These are phyloP conservation scores for Lasiosphaeriaceae sp. DNA, from an alignment of 495 filamentous ascomycete genomes.

Conservation along the genomic window DNA sequence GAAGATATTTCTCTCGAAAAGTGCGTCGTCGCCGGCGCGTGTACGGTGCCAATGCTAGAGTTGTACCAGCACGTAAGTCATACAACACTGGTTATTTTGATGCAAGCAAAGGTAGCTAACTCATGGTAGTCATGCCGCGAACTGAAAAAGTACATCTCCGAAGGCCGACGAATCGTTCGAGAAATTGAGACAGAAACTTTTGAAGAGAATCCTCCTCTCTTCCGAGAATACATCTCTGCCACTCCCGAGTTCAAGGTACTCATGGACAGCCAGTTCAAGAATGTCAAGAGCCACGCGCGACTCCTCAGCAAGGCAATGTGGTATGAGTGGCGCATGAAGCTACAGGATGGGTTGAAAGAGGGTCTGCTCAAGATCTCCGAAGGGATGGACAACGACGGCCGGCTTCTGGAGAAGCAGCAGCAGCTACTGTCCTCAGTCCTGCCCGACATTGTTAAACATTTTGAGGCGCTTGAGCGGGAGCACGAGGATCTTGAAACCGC, in stretches of 20 bases:
- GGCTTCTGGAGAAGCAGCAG: constrained; percentile 63
- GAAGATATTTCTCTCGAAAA: constrained; percentile 60
- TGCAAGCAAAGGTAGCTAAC: constrained; percentile 26
- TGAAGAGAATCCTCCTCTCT: constrained; percentile 83
- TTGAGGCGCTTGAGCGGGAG: constrained; percentile 56
- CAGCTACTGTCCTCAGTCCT: constrained; percentile 59
- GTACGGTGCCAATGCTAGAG: constrained; percentile 88
- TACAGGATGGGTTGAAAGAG: constrained; percentile 77
- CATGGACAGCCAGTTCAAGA: constrained; percentile 96
- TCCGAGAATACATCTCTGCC: constrained; percentile 87
- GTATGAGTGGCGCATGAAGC: constrained; percentile 96
- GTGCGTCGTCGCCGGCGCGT: constrained; percentile 83
- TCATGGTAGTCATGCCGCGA: constrained; percentile 74
- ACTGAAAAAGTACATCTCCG: constrained; percentile 89
- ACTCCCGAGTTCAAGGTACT: constrained; percentile 73
- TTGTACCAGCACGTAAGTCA: constrained; percentile 83
- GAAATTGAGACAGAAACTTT: constrained; percentile 85
- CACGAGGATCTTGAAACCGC: constrained; percentile 61
- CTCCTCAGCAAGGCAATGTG: constrained; percentile 89
- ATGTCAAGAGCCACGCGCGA: constrained; percentile 87
- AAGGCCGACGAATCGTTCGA: constrained; percentile 79
- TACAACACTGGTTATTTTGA: not conserved
- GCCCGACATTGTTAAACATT: constrained; percentile 58
- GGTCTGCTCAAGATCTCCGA: constrained; percentile 69
- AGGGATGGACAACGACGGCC: constrained; percentile 73